Evolutionary conservation across 305 asterid species (phyloP).

Genomic region (Fraxinus dipetala): DNA sequence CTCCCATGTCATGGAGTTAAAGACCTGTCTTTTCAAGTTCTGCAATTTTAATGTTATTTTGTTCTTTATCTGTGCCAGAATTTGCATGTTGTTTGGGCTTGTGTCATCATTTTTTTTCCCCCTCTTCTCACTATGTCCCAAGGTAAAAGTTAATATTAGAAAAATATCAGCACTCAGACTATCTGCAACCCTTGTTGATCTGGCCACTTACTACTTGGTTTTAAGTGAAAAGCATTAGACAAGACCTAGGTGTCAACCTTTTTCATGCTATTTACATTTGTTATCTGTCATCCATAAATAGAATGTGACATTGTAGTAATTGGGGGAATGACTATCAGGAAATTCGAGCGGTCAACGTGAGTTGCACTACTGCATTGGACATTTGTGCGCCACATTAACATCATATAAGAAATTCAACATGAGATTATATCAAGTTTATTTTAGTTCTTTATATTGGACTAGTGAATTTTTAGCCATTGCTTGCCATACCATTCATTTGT

Average conservation of each 20-base stretch:
- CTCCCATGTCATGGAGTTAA: neutral
- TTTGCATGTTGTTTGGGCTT: neutral
- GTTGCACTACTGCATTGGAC: neutral
- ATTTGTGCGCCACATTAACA: neutral
- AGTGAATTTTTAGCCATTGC: neutral
- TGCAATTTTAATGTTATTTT: neutral
- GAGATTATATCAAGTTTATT: neutral
- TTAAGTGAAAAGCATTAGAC: neutral
- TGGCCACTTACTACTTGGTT: neutral
- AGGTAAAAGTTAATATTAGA: neutral
- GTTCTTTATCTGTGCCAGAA: neutral
- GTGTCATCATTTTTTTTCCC: neutral
- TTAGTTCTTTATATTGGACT: neutral
- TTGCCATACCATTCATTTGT: neutral
- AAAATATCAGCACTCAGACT: neutral
- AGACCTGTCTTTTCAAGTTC: neutral
- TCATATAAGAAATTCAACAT: neutral
- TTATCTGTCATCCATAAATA: neutral
- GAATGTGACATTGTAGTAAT: neutral
- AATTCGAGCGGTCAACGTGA: neutral
- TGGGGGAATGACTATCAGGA: neutral
- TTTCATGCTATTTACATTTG: neutral
- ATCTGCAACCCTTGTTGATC: neutral
- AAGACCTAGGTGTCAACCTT: neutral
- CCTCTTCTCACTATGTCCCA: neutral